Conservation (phyloP, 345 rosid species). For the Eutrema japonicum region DNA sequence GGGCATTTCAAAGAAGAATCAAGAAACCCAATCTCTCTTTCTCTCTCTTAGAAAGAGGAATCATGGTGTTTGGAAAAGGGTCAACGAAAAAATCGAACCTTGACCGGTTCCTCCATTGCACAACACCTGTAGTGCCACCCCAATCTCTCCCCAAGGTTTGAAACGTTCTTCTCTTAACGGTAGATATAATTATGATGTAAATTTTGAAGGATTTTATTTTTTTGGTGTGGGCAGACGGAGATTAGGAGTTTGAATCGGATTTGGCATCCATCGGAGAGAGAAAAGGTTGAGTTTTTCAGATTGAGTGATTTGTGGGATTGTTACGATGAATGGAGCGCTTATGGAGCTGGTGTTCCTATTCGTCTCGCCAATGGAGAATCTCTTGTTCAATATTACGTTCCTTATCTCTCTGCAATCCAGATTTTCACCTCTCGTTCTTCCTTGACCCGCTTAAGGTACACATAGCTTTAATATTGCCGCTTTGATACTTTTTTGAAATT, state of each 20-base stretch:
- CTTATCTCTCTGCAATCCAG: slow-evolving; percentile 96
- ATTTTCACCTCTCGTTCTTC: slow-evolving; percentile 83
- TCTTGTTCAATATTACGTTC: slow-evolving; percentile 93
- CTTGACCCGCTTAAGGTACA: slow-evolving; percentile 70
- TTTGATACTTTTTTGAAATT: background rate
- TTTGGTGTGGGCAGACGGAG: slow-evolving; percentile 55
- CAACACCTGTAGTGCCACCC: slow-evolving; percentile 78
- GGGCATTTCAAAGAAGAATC: slow-evolving; percentile 44
- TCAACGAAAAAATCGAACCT: slow-evolving; percentile 80
- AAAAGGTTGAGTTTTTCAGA: slow-evolving; percentile 80
- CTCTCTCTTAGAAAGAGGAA: slow-evolving; percentile 47
- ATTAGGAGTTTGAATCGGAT: slow-evolving; percentile 77
- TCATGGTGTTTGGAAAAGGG: slow-evolving; percentile 70
- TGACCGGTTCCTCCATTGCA: slow-evolving; percentile 76
- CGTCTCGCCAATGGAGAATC: slow-evolving; percentile 66
- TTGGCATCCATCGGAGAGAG: slow-evolving; percentile 97
- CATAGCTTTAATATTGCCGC: background rate
- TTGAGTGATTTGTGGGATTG: slow-evolving; percentile 86
- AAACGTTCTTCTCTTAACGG: background rate
- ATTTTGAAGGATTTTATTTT: background rate
- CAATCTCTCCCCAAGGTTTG: slow-evolving; percentile 87
- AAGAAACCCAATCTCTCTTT: slow-evolving; percentile 55
- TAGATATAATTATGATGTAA: background rate
- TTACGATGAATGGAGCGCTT: slow-evolving; percentile 99
- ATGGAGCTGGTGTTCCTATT: slow-evolving; percentile 98